Percentiles rank a stretch among this genome's conserved stretches.
phyloP scores from a whole-genome alignment of 257 asterid genomes.

The Catharanthus roseus region DNA sequence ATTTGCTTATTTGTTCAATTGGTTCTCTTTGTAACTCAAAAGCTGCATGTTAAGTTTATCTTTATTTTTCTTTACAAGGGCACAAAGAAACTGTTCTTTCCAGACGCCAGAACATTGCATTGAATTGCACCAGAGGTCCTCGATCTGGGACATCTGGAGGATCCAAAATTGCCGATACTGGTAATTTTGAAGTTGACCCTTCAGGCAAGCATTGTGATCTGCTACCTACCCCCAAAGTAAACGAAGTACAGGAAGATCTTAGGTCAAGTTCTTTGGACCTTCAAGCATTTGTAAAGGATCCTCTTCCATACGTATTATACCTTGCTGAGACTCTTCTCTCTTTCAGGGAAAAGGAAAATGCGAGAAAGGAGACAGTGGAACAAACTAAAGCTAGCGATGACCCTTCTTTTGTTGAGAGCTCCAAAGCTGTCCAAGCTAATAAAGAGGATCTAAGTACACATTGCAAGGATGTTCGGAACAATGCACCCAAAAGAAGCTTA shows the following conservation, averaged over 20 bases:
- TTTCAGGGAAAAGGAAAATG: slow-evolving; percentile 13
- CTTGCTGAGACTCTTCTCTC: slow-evolving; percentile 36
- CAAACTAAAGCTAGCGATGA: slow-evolving; percentile 26
- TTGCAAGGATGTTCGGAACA: slow-evolving; percentile 9
- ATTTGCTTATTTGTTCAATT: neutral
- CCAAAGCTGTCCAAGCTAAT: slow-evolving; percentile 41
- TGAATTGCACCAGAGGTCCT: slow-evolving; percentile 29
- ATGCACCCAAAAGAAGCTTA: slow-evolving; percentile 42
- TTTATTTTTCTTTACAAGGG: slow-evolving; percentile 32
- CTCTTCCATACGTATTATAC: slow-evolving; percentile 60
- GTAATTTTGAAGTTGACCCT: slow-evolving; percentile 21
- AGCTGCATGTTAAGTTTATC: no score
- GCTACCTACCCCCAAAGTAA: slow-evolving; percentile 38
- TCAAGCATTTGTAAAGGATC: slow-evolving; percentile 63
- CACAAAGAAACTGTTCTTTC: slow-evolving; percentile 25
- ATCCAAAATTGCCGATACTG: slow-evolving; percentile 44
- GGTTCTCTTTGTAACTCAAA: no score
- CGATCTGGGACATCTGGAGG: slow-evolving; percentile 31
- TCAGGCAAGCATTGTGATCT: slow-evolving; percentile 19
- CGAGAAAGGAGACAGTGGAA: slow-evolving; percentile 23
- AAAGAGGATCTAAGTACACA: slow-evolving; percentile 11
- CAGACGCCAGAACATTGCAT: slow-evolving; percentile 42
- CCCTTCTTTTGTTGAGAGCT: slow-evolving; percentile 23
- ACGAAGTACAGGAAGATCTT: slow-evolving; percentile 44
- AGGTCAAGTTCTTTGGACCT: slow-evolving; percentile 51